phyloP scores from a whole-genome alignment of 2,329 filamentous ascomycete genomes.

The Pseudogymnoascus sp. region DNA sequence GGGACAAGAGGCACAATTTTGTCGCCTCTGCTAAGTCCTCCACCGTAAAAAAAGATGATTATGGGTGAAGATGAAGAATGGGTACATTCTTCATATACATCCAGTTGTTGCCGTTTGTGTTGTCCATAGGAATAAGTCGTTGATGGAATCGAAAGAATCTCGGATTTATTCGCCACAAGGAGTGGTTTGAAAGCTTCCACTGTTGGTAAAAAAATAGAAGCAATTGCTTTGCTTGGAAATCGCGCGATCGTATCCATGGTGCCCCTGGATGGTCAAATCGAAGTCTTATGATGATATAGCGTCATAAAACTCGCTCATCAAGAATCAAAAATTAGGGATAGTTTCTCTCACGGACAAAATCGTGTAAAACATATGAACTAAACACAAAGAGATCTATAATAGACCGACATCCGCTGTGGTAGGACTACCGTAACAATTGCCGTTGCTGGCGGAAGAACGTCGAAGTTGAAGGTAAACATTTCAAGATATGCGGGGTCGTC shows the following conservation, averaged over 20 bases:
- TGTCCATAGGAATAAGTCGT: constrained; percentile 21
- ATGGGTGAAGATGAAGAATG: constrained; percentile 17
- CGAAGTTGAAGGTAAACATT: neutral
- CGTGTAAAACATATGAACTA: neutral
- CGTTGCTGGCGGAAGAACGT: neutral
- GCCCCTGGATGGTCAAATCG: neutral
- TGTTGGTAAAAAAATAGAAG: constrained; percentile 17
- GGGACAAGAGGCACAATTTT: constrained; percentile 16
- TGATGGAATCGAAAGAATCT: constrained; percentile 19
- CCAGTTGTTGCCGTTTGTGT: constrained; percentile 24
- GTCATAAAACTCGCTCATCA: neutral
- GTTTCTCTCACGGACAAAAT: neutral
- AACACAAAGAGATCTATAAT: neutral
- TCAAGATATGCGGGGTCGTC: neutral
- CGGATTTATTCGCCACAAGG: constrained; percentile 17
- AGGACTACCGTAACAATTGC: neutral
- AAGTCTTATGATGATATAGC: neutral
- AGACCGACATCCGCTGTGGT: neutral
- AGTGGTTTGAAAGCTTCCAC: constrained; percentile 20
- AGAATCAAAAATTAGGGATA: neutral
- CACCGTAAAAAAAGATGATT: constrained; percentile 25
- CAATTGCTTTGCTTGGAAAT: constrained; percentile 11
- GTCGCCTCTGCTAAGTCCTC: constrained; percentile 22
- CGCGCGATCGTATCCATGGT: neutral
- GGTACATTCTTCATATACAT: constrained; percentile 18